phyloP scores from a whole-genome alignment of 1,284 basidiomycete species.

The Cryptococcus sp. region DNA sequence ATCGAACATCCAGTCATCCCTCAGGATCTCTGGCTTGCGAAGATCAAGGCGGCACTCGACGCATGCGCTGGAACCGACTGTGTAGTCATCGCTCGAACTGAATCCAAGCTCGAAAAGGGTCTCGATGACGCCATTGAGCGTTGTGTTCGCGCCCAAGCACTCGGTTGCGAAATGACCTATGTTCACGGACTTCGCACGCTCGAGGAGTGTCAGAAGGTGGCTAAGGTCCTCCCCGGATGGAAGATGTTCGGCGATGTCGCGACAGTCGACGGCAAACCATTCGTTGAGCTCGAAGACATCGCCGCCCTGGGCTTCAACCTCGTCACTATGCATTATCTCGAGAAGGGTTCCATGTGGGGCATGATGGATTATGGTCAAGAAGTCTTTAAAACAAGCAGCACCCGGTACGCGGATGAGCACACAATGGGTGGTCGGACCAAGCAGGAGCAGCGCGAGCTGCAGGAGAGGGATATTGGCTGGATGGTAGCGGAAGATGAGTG shows the following conservation, averaged over 20 bases:
- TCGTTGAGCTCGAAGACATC: slow-evolving; percentile 17
- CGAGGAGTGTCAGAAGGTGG: slow-evolving; percentile 14
- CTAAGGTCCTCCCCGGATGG: slow-evolving; percentile 15
- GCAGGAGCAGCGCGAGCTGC: slow-evolving; percentile 7
- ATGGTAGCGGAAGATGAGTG: slow-evolving; percentile 8
- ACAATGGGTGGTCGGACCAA: slow-evolving; percentile 9
- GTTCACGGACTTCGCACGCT: slow-evolving; percentile 16
- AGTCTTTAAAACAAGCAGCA: slow-evolving; percentile 14
- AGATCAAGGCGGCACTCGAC: slow-evolving; percentile 9
- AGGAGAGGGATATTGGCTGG: slow-evolving; percentile 9
- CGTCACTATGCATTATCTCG: slow-evolving; percentile 16
- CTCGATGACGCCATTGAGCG: slow-evolving; percentile 16
- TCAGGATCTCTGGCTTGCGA: slow-evolving; percentile 10
- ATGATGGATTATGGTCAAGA: slow-evolving; percentile 16
- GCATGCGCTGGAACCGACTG: slow-evolving; percentile 8
- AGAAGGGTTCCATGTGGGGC: slow-evolving; percentile 17
- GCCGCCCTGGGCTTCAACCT: slow-evolving; percentile 15
- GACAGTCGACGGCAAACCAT: slow-evolving; percentile 13
- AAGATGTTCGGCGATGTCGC: slow-evolving; percentile 18
- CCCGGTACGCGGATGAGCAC: slow-evolving; percentile 8
- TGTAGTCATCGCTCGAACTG: slow-evolving; percentile 9
- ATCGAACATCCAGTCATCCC: slow-evolving; percentile 7
- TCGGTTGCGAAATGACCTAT: slow-evolving; percentile 16
- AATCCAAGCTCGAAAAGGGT: slow-evolving; percentile 14
- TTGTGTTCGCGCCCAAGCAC: slow-evolving; percentile 13